Conservation (phyloP, 2,329 filamentous ascomycete genomes). For the Rhynchosporium graminicola region DNA sequence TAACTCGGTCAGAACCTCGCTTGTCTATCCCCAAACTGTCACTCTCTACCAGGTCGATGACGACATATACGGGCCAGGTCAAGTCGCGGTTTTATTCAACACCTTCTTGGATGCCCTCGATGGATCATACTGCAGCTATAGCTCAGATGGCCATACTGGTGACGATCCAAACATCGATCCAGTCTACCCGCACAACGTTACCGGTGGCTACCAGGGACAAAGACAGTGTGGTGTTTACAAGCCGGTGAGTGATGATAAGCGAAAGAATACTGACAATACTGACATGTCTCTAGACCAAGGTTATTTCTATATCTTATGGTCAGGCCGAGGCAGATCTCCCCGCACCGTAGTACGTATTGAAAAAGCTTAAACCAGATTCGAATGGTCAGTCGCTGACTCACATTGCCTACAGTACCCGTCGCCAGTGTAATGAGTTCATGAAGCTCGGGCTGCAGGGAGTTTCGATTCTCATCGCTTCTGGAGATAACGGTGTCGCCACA, state of each 20-base stretch:
- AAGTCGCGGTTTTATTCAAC: slow-evolving; percentile 34
- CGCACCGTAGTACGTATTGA: slow-evolving; percentile 47
- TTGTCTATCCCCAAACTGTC: slow-evolving; percentile 34
- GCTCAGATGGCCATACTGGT: slow-evolving; percentile 47
- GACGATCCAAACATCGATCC: slow-evolving; percentile 45
- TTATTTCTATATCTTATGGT: slow-evolving; percentile 65
- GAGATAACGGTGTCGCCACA: slow-evolving; percentile 56
- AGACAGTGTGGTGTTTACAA: slow-evolving; percentile 25
- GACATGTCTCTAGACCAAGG: slow-evolving; percentile 27
- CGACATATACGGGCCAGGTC: slow-evolving; percentile 30
- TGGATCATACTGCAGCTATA: slow-evolving; percentile 48
- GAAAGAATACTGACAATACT: neutral
- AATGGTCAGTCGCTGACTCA: too few relatives aligned
- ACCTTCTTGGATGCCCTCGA: slow-evolving; percentile 39
- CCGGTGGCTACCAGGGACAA: slow-evolving; percentile 45
- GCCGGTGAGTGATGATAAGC: slow-evolving; percentile 9
- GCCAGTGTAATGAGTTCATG: slow-evolving; percentile 64
- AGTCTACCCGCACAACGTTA: slow-evolving; percentile 45
- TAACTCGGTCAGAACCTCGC: slow-evolving; percentile 23
- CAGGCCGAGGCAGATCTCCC: slow-evolving; percentile 68
- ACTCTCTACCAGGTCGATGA: slow-evolving; percentile 38
- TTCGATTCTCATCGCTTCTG: slow-evolving; percentile 62
- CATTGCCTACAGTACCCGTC: slow-evolving; percentile 43
- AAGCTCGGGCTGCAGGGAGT: slow-evolving; percentile 69
- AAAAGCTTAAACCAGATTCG: too few relatives aligned